Base-by-base conservation (phyloP, 2,329 filamentous ascomycete genomes). In the Didymella pomorum region DNA sequence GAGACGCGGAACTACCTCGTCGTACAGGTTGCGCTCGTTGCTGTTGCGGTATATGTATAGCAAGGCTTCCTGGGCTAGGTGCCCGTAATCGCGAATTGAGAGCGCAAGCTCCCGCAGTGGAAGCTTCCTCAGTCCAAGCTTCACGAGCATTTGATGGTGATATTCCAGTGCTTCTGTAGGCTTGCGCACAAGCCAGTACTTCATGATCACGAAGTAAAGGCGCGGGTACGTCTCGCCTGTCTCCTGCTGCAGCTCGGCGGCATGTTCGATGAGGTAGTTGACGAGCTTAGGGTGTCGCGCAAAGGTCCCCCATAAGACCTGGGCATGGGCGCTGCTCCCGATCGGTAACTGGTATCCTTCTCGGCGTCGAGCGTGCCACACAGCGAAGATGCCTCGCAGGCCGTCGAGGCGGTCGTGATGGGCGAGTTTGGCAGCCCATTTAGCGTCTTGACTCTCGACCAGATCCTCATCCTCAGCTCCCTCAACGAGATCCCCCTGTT, bases 131-230 rank as follows among this genome's bases (percentile, higher is more conserved):
- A 71, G 58, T 6, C 60, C 42, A 16, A 76, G 57, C 53, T 63
- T 69, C 10, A 64, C 49, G 7, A 72, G 49, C 60, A 77, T 59
- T 10, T 54, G 52, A 33, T 70, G 65, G 46, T 76, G 74, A 25
- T 63, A 67, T 6, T 66, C 54, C 18, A 71, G 56, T 8, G 73
- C 71, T 20, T 52, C 54, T 31, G n/a, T 52, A 16, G 55, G 60
- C 16, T 58, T 55, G 28, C 60, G 60, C 20, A 60, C 60, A 28
- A 78, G 71, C 72, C 73, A 76, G 39, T 80, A 68, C 31, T 75
- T 73, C 50, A 87, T 74, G 60, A 84, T 69, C 11, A 69, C 66
- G 16, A 68, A 64, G 66, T 86, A 85, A 0, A 86, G 67, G 18
- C 59, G 64, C 16, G 69, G 64, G 54, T 75, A 76, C 7, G 61